phyloP scores from a whole-genome alignment of 2,329 filamentous ascomycete genomes.

The Talaromyces islandicus region DNA sequence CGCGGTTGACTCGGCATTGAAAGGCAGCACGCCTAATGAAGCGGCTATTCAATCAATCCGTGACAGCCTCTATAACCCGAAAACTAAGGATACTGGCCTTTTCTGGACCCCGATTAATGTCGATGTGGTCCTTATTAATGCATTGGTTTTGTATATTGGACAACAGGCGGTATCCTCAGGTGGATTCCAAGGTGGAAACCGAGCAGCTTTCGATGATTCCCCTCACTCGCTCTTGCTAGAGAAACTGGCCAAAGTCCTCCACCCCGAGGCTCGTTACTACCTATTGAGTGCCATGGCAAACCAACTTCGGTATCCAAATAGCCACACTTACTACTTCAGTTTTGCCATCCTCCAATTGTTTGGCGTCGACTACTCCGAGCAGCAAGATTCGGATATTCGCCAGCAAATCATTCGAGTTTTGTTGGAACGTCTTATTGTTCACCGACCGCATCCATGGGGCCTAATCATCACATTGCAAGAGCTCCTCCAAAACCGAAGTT shows the following conservation, averaged over 20 bases:
- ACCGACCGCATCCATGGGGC: slow-evolving; percentile 94
- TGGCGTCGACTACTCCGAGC: slow-evolving; percentile 60
- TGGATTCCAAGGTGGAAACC: slow-evolving; percentile 50
- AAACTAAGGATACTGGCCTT: slow-evolving; percentile 55
- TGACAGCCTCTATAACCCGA: slow-evolving; percentile 61
- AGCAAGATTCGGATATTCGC: slow-evolving; percentile 74
- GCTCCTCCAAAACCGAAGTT: slow-evolving; percentile 83
- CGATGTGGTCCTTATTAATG: slow-evolving; percentile 68
- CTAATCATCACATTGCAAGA: slow-evolving; percentile 82
- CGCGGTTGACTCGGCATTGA: slow-evolving; percentile 47
- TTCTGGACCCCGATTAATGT: slow-evolving; percentile 63
- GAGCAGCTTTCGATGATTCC: slow-evolving; percentile 58
- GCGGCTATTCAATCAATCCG: slow-evolving; percentile 66
- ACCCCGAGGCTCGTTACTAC: slow-evolving; percentile 75
- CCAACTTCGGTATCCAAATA: slow-evolving; percentile 84
- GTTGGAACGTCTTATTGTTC: slow-evolving; percentile 78
- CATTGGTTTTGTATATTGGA: slow-evolving; percentile 77
- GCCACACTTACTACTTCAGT: slow-evolving; percentile 88
- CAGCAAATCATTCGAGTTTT: slow-evolving; percentile 87
- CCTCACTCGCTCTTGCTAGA: slow-evolving; percentile 68
- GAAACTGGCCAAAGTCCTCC: slow-evolving; percentile 67
- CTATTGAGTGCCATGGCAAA: slow-evolving; percentile 80
- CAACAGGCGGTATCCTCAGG: slow-evolving; percentile 61
- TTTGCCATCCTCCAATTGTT: slow-evolving; percentile 81
- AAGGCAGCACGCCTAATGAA: slow-evolving; percentile 60